Percentiles rank a stretch among this genome's conserved stretches.
Conservation (phyloP, 495 filamentous ascomycete species). For the Penicillium malachiteum region DNA sequence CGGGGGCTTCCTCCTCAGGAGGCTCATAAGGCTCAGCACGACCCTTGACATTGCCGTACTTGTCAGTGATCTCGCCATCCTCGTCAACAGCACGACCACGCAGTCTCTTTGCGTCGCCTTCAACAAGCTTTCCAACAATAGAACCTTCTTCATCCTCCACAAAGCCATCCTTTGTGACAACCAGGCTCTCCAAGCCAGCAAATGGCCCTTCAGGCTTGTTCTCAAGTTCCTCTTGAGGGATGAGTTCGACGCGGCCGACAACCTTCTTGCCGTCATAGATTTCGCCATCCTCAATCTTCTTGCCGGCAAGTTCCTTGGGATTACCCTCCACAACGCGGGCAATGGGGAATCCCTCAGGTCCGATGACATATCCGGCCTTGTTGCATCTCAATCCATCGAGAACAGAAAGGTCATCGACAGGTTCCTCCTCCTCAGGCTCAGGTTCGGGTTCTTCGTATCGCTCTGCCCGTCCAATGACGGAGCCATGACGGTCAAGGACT, state of each 20-base stretch:
- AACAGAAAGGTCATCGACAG: conserved; percentile 55
- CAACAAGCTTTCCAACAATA: conserved; percentile 68
- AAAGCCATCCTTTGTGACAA: conserved; percentile 67
- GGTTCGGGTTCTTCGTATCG: conserved; percentile 52
- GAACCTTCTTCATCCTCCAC: conserved; percentile 68
- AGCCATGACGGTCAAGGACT: conserved; percentile 61
- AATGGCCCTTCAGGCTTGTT: conserved; percentile 71
- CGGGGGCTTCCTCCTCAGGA: conserved; percentile 46
- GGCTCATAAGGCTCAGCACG: conserved; percentile 69
- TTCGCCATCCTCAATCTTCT: conserved; percentile 67
- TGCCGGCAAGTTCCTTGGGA: conserved; percentile 64
- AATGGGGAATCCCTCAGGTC: conserved; percentile 67
- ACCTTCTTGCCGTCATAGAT: conserved; percentile 73
- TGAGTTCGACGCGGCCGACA: conserved; percentile 71
- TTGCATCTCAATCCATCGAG: conserved; percentile 69
- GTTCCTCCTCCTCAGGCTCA: conserved; percentile 14
- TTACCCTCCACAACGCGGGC: conserved; percentile 69
- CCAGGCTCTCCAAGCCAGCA: conserved; percentile 67
- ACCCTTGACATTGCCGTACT: conserved; percentile 75
- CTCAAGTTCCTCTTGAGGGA: conserved; percentile 70
- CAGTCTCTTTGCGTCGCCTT: conserved; percentile 73
- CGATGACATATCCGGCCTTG: conserved; percentile 77
- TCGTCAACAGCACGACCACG: conserved; percentile 75
- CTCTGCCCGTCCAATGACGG: conserved; percentile 60
- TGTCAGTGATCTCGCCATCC: conserved; percentile 82